phyloP scores from a whole-genome alignment of 1,284 basidiomycete species.

The Trametes versicolor region DNA sequence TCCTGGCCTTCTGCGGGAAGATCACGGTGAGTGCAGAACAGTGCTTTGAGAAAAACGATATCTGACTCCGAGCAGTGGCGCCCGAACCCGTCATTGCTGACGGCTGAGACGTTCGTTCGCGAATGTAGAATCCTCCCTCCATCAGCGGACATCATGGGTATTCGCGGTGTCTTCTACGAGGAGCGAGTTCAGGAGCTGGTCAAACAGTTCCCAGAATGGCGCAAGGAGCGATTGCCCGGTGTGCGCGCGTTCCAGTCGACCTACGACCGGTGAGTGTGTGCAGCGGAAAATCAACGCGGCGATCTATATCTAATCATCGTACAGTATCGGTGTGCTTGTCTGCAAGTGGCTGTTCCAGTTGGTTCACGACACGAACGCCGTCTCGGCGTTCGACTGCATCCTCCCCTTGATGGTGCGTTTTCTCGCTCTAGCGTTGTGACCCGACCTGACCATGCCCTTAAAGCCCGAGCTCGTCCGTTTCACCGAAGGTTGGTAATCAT shows the following conservation, averaged over 20 bases:
- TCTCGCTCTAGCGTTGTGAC: neutral
- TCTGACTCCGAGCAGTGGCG: slow-evolving; percentile 51
- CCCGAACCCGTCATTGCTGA: slow-evolving; percentile 76
- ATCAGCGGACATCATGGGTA: slow-evolving; percentile 80
- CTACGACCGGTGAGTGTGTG: slow-evolving; percentile 69
- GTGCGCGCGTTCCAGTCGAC: slow-evolving; percentile 82
- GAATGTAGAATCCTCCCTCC: slow-evolving; percentile 69
- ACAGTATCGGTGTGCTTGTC: slow-evolving; percentile 68
- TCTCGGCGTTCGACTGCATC: slow-evolving; percentile 82
- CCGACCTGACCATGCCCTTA: slow-evolving; percentile 4
- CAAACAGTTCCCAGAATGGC: slow-evolving; percentile 71
- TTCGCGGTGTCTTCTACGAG: slow-evolving; percentile 73
- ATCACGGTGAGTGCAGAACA: slow-evolving; percentile 65
- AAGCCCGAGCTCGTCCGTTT: slow-evolving; percentile 80
- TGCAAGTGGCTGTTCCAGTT: slow-evolving; percentile 83
- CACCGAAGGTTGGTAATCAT: slow-evolving; percentile 61
- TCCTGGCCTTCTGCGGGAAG: slow-evolving; percentile 78
- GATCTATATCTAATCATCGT: slow-evolving; percentile 11
- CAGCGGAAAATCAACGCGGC: neutral
- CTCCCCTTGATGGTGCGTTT: slow-evolving; percentile 75
- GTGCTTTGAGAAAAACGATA: neutral
- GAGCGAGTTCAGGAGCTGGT: slow-evolving; percentile 69
- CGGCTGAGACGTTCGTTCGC: slow-evolving; percentile 74
- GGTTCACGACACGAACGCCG: slow-evolving; percentile 79
- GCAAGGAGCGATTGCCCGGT: slow-evolving; percentile 74